These are phyloP conservation scores for Tuber borchii DNA, from an alignment of 495 filamentous ascomycete genomes.

Conservation along the genomic window DNA sequence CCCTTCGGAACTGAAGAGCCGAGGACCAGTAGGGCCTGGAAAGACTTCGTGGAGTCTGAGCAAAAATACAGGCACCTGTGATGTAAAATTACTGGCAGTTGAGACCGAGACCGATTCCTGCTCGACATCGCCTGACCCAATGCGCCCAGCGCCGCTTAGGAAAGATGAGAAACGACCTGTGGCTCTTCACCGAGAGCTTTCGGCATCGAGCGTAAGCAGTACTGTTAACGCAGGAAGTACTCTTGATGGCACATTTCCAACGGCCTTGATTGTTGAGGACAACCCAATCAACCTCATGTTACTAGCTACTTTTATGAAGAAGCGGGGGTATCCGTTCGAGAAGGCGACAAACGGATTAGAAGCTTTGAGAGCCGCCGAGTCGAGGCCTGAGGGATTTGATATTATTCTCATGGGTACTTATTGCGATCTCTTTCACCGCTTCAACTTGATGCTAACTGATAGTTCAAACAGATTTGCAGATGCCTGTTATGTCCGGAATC, in stretches of 20 bases:
- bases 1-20: not conserved
- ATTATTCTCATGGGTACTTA: slow-evolving; percentile 47
- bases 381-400: slow-evolving; percentile 39
- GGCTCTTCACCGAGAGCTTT: not conserved
- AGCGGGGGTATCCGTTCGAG: slow-evolving; percentile 48
- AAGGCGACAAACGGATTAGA: slow-evolving; percentile 56
- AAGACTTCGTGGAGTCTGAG: not conserved
- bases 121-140: not conserved
- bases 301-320: slow-evolving; percentile 52
- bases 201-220: not conserved
- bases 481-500: slow-evolving; percentile 67
- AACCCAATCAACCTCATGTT: slow-evolving; percentile 47
- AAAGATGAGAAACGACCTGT: not conserved
- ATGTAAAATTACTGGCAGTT: not conserved
- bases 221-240: not conserved
- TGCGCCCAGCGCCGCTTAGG: not conserved
- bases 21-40: not conserved
- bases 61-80: not conserved
- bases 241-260: slow-evolving; percentile 9
- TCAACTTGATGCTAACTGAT: slow-evolving; percentile 14
- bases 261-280: slow-evolving; percentile 47
- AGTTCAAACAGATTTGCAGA: slow-evolving; percentile 54
- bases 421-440: not conserved
- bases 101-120: not conserved
- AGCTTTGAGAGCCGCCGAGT: slow-evolving; percentile 51